A percentile compares a stretch with the other conserved stretches of the same genome.
These are phyloP conservation scores for Lactifluus subvellereus DNA, from an alignment of 768 basidiomycete genomes.

Conservation along the genomic window DNA sequence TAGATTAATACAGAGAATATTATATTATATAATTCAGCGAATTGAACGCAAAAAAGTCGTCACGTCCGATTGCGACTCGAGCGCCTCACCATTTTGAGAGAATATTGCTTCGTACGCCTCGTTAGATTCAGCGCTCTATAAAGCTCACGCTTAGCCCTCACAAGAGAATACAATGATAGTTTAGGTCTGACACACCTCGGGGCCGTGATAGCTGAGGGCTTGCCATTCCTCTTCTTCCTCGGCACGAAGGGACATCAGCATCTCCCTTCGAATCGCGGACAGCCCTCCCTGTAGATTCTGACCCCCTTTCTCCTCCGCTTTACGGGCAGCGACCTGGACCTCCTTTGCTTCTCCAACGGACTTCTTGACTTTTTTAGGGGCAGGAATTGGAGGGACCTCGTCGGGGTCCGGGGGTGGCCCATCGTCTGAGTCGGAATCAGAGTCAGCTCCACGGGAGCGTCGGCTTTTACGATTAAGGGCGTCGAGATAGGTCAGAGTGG, in stretches of 20 bases:
- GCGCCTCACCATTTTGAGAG: slow-evolving; percentile 45
- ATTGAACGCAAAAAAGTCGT: slow-evolving; percentile 45
- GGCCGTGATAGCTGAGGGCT: slow-evolving; percentile 58
- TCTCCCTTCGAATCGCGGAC: slow-evolving; percentile 67
- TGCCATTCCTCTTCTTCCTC: slow-evolving; percentile 81
- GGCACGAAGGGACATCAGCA: slow-evolving; percentile 61
- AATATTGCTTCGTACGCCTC: slow-evolving; percentile 57
- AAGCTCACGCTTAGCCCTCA: slow-evolving; percentile 12
- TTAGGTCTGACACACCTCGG: slow-evolving; percentile 44
- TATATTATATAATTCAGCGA: slow-evolving; percentile 22
- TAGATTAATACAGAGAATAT: background rate
- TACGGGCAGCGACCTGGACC: slow-evolving; percentile 70
- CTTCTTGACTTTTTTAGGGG: slow-evolving; percentile 55
- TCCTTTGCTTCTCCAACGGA: slow-evolving; percentile 56
- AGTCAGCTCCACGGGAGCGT: slow-evolving; percentile 40
- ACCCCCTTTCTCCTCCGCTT: slow-evolving; percentile 55
- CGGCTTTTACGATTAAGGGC: slow-evolving; percentile 58
- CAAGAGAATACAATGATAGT: background rate
- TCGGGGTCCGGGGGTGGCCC: slow-evolving; percentile 79
- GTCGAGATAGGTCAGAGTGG: slow-evolving; percentile 78
- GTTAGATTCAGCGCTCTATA: slow-evolving; percentile 53
- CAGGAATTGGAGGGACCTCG: slow-evolving; percentile 46
- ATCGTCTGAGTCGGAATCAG: slow-evolving; percentile 71
- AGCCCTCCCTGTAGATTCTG: slow-evolving; percentile 55
- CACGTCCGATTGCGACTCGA: slow-evolving; percentile 53